A percentile compares a stretch with the other conserved stretches of the same genome.
Evolutionary conservation across 495 filamentous ascomycete genomes (phyloP).

Genomic region (Annulohypoxylon stygium): DNA sequence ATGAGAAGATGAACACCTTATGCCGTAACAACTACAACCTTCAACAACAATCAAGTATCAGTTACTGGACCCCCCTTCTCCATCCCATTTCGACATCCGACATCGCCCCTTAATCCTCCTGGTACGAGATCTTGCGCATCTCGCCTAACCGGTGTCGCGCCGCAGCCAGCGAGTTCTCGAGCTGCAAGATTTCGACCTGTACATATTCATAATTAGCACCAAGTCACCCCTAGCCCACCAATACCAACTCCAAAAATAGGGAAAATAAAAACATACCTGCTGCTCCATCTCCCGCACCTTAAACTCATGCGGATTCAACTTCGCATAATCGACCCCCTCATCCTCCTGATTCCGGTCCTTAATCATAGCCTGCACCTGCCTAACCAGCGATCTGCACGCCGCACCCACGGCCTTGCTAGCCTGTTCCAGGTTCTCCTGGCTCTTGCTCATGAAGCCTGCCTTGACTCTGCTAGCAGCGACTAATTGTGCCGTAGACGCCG

Average conservation of each 20-base stretch:
- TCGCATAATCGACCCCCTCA: conserved; percentile 88
- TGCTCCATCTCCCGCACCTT: conserved; percentile 99
- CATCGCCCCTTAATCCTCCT: conserved; percentile 79
- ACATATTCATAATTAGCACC: conserved; percentile 37
- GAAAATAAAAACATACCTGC: conserved; percentile 75
- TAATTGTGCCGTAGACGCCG: conserved; percentile 94
- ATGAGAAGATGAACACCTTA: neutral
- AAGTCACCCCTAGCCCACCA: too few species aligned
- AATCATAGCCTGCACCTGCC: conserved; percentile 96
- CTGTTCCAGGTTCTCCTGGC: conserved; percentile 88
- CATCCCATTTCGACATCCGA: neutral
- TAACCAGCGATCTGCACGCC: conserved; percentile 87
- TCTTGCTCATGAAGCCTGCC: conserved; percentile 97
- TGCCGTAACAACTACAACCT: neutral
- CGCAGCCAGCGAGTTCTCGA: conserved; percentile 87
- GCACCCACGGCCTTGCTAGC: conserved; percentile 93
- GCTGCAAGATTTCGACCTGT: conserved; percentile 95
- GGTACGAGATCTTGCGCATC: conserved; percentile 99
- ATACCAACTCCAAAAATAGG: neutral
- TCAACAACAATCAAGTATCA: conserved; percentile 1
- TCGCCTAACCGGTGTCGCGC: conserved; percentile 90
- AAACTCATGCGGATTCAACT: conserved; percentile 92
- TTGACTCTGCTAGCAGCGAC: conserved; percentile 96
- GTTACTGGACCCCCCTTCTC: neutral
- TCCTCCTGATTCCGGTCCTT: conserved; percentile 84